Conservation (phyloP, 169 alveolate species). For the Plasmodium knowlesi region DNA sequence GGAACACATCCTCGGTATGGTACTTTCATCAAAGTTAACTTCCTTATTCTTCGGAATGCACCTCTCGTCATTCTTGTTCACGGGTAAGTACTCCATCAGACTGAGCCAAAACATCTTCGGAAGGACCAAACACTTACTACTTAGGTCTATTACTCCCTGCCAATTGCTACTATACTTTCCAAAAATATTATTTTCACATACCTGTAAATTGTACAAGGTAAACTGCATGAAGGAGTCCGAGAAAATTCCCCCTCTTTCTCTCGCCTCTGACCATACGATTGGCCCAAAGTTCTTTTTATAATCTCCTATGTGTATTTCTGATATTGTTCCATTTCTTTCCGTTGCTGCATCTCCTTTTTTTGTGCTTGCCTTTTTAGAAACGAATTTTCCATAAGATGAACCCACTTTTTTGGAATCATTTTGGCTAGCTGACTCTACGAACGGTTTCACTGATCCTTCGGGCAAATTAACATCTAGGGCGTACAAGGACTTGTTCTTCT, state of each 20-base stretch:
- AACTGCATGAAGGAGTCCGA: conserved; percentile 80
- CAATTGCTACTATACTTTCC: conserved; percentile 81
- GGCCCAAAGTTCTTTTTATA: conserved; percentile 59
- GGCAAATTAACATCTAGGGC: conserved; percentile 57
- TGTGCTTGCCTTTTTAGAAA: background rate
- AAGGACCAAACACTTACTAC: conserved; percentile 80
- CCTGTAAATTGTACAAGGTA: conserved; percentile 79
- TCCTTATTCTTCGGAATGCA: conserved; percentile 38
- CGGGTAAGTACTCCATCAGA: conserved; percentile 83
- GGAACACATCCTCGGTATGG: conserved; percentile 75
- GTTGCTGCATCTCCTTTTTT: background rate
- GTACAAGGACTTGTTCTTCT: conserved; percentile 20
- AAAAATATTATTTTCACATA: conserved; percentile 80
- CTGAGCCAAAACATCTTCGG: conserved; percentile 86
- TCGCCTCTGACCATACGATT: conserved; percentile 80
- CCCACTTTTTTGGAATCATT: background rate
- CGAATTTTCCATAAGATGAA: background rate
- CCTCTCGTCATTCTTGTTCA: conserved; percentile 72
- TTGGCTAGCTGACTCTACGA: background rate
- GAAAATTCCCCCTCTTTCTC: conserved; percentile 84
- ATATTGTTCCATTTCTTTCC: conserved; percentile 2
- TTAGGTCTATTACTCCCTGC: conserved; percentile 81
- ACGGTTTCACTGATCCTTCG: background rate
- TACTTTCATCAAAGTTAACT: conserved; percentile 11
- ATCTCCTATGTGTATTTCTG: conserved; percentile 67